Base-by-base conservation (phyloP, 352 stramenopile species). In the Globisporangium radiosum region DNA sequence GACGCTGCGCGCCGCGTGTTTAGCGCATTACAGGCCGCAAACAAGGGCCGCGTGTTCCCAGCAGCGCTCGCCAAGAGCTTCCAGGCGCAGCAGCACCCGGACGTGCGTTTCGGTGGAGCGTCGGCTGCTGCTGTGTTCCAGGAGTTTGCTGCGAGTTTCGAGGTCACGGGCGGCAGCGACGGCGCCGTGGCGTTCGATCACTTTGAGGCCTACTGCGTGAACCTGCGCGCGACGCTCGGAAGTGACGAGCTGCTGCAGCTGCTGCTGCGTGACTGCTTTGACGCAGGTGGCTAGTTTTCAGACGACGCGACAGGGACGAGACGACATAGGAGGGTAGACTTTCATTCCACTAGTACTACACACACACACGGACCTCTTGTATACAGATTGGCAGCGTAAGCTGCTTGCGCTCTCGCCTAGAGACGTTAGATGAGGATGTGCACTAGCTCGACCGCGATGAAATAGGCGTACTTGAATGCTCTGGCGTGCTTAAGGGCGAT, bases 131-230 rank as follows among this genome's bases (percentile, higher is more conserved):
- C 78, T 1, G 72, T 81, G 5, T 92, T 90, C 62, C 75, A 88
- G 55, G 79, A 90, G 56, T 92, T 92, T 64, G 81, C 81, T 0
- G 42, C 69, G 40, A 85, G 72, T 61, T 78, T 92, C 49, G 81
- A 92, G 56, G 55, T 92, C 47, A 70, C 79, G 8, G 65, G 68
- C 5, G 50, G 49, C 1, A 50, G 65, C 4, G 72, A 85, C 49
- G 76, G 76, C 55, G 56, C 64, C 11, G 65, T 92, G 4, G 39
- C 67, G 38, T 72, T 85, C 48, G 77, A 88, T 56, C 75, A 85
- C 63, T 87, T 92, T 60, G 78, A 89, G 50, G 53, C 54, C 39
- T 90, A 84, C 63, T 85, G 76, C 37, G 63, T 77, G 19, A 75
- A 85, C 59, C 63, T 83, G 56, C 76, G 74, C 49, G 78, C 74